Evolutionary conservation across 2,329 filamentous ascomycete species (phyloP).

Genomic region (Amphichorda felina): DNA sequence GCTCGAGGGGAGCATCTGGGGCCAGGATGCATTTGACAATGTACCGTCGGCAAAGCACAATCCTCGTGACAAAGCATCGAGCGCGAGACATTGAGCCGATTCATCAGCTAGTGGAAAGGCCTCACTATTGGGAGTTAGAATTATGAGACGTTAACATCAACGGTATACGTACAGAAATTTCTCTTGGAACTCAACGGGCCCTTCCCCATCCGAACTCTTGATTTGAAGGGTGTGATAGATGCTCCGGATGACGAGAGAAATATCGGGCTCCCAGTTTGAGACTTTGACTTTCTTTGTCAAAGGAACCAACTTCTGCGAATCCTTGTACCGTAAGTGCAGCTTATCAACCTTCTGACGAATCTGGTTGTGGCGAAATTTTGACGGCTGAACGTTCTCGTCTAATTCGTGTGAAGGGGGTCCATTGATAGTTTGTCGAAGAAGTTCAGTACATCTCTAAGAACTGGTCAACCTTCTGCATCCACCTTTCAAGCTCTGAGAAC

Average conservation of each 20-base stretch:
- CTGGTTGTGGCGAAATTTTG: conserved; percentile 14
- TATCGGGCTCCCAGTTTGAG: not conserved
- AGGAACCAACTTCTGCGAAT: not conserved
- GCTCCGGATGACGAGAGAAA: not conserved
- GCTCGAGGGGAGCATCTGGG: not conserved
- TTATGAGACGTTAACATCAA: not conserved
- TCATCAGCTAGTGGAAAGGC: conserved; percentile 35
- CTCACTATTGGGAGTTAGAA: conserved; percentile 11
- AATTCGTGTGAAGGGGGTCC: conserved; percentile 8
- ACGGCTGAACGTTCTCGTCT: conserved; percentile 13
- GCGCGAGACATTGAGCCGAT: conserved; percentile 30
- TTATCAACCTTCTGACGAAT: conserved; percentile 15
- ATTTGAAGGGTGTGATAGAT: not conserved
- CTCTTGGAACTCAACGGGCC: not conserved
- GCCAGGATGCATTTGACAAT: not conserved
- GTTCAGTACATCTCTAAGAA: conserved; percentile 15
- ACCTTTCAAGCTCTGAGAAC: too few relatives aligned
- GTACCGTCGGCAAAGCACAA: conserved; percentile 12
- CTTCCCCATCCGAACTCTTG: not conserved
- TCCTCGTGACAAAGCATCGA: conserved; percentile 34
- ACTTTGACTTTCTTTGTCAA: not conserved
- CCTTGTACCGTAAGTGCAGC: conserved; percentile 11
- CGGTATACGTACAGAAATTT: not conserved
- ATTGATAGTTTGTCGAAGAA: conserved; percentile 14
- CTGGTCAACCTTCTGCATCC: conserved; percentile 8